Base-by-base conservation (phyloP, 148 eudicot species). In the Gaultheria prostrata region DNA sequence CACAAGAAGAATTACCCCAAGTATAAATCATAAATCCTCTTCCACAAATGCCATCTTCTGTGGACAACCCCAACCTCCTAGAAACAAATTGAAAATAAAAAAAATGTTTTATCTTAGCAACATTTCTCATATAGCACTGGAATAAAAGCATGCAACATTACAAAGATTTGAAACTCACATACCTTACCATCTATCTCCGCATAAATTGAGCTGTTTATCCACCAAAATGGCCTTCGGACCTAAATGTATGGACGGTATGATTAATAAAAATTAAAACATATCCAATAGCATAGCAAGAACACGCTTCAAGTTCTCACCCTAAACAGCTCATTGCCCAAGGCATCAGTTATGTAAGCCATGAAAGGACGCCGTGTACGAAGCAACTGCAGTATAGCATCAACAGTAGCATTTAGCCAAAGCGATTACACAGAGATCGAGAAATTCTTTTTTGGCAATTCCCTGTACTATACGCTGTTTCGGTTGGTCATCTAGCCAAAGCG, bases 151-250 rank as follows among this genome's bases (percentile, higher is more conserved):
- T 74, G 18, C 14, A 17, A 30, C 39, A 32, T 20, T 70, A 15
- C 6, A 14, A 39, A 51, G 82, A 72, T 63, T 76, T 21, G 28
- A 71, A 73, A 77, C 21, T 33, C 83, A 30, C 94, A 87, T 92
- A 97, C 99, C 93, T 95, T 92, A 85, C 98, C 98, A 87, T 93
- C 87, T 80, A 97, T 85, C 90, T 93, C 99, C n/a, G 95, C 92
- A 86, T 93, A 95, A 81, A 97, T 97, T 88, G 98, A 97, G 89
- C 99, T 97, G 82, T 89, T 95, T 74, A 97, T 87, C 98, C 94
- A 97, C 98, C 99, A 97, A 88, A 97, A 93, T 46, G 99, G 99
- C 89, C 99, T 91, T 82, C 96, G 98, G 75, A 95, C 93, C 99
- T 97, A 89, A 54, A 76, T 9, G 33, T 30, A 86, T 71, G 65